Base-by-base conservation (phyloP, 257 asterid genomes). In the Ocimum tenuiflorum region DNA sequence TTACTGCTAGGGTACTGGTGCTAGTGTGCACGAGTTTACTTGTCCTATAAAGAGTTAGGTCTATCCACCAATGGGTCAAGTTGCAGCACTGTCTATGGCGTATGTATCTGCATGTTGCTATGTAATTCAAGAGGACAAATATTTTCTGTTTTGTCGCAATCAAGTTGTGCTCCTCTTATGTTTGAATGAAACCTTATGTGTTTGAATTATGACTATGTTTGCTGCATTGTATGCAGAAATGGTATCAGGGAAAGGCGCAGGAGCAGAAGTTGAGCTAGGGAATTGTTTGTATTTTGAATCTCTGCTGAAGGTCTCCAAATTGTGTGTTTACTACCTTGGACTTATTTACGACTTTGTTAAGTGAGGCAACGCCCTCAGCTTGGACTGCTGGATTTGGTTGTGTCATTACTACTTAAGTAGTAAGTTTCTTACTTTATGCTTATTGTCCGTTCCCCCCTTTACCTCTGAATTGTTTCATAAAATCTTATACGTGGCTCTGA, bases 201-300 rank as follows among this genome's bases (percentile, higher is more conserved):
- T 15, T 54, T 67, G 27, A 14, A 20, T 5, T 29, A 0, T 42
- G 35, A 0, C 13, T 63, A 35, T 35, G 24, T 24, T 24, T 55
- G 11, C 18, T 18, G 27, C 36, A 14, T 58, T 39, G n/a, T n/a
- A n/a, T n/a, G n/a, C n/a, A n/a, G 98, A 65, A 88, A 86, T 65
- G 95, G 98, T 63, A 56, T 80, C 43, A 83, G 83, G 77, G 95
- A 88, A 3, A 83, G 94, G 33, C 94, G 88, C 83, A 81, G 98
- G 81, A 91, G 97, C 96, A 82, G 98, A 82, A 88, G 95, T 79
- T 82, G 84, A 88, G 75, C 78, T 64, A 63, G 23, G 52, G 49
- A 51, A 8, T 60, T 48, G 41, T 29, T 38, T 68, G 69, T 67
- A 66, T 69, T 65, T 47, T 42, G 77, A 50, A 53, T 46, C 52